Evolutionary conservation across 176 grass and related monocot species (phyloP).

Genomic region (Triticum aestivum): DNA sequence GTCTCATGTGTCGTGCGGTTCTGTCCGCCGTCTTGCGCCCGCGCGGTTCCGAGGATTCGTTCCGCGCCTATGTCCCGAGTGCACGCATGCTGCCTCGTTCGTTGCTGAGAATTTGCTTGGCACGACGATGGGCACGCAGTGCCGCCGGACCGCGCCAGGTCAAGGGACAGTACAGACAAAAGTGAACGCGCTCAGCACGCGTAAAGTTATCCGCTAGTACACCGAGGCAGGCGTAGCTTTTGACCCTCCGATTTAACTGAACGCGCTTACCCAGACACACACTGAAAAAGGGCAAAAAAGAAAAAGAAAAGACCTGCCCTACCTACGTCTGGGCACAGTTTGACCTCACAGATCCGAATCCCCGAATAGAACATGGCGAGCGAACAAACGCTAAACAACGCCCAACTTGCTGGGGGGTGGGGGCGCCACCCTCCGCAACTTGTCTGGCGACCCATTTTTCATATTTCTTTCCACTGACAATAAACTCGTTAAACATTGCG

Average conservation of each 20-base stretch:
- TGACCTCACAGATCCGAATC: constrained; percentile 19
- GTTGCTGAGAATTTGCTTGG: no score
- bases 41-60: not conserved
- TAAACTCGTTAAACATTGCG: not conserved
- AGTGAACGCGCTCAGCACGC: no score
- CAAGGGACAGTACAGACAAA: no score
- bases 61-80: not conserved
- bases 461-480: not conserved
- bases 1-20: not conserved
- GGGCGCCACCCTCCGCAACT: not conserved
- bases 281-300: no score
- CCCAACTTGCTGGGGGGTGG: not conserved
- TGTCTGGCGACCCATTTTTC: not conserved
- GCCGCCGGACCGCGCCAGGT: no score
- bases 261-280: not conserved
- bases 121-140: no score
- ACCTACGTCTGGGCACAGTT: not conserved
- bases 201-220: no score
- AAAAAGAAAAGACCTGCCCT: not conserved
- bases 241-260: no score
- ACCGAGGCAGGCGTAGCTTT: not conserved
- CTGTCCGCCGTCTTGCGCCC: no score
- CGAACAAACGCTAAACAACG: not conserved
- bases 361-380: constrained; percentile 1
- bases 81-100: no score